Evolutionary conservation across 306 rosid genomes (phyloP).

Genomic region (Cucurbita moschata): DNA sequence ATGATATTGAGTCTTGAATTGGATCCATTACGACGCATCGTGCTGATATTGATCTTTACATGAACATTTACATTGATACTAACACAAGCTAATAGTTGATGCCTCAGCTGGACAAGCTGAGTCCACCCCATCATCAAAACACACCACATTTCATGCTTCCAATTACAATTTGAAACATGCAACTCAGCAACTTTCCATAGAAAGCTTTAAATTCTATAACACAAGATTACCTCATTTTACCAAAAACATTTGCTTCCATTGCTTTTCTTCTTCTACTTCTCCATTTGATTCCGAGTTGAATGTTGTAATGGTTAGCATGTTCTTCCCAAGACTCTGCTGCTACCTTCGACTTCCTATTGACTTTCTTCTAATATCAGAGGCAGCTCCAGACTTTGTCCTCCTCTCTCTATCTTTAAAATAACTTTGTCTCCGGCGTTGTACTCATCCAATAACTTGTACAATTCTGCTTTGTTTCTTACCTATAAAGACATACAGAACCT

Average conservation of each 20-base stretch:
- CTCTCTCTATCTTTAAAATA: constrained; percentile 48
- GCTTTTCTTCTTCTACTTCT: background rate
- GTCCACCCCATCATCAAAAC: background rate
- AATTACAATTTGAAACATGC: background rate
- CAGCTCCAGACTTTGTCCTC: constrained; percentile 49
- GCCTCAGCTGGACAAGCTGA: background rate
- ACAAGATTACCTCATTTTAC: background rate
- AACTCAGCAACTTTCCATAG: background rate
- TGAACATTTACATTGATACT: background rate
- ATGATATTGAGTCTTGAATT: too few relatives aligned
- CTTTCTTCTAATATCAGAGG: constrained; percentile 52
- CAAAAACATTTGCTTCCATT: background rate
- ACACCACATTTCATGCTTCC: background rate
- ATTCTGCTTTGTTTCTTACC: constrained; percentile 76
- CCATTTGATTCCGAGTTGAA: background rate
- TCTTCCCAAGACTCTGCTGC: background rate
- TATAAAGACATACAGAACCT: constrained; percentile 11
- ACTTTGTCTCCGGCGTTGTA: constrained; percentile 61
- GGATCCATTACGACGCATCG: too few relatives aligned
- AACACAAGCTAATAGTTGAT: background rate
- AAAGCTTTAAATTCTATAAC: background rate
- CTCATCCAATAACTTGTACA: constrained; percentile 64
- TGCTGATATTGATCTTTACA: background rate
- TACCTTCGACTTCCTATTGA: background rate
- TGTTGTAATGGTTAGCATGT: background rate